Evolutionary conservation across 2,329 filamentous ascomycete genomes (phyloP), one percentile per base, ranked within the genome.

Genomic region (Aspergillus alliaceus): DNA sequence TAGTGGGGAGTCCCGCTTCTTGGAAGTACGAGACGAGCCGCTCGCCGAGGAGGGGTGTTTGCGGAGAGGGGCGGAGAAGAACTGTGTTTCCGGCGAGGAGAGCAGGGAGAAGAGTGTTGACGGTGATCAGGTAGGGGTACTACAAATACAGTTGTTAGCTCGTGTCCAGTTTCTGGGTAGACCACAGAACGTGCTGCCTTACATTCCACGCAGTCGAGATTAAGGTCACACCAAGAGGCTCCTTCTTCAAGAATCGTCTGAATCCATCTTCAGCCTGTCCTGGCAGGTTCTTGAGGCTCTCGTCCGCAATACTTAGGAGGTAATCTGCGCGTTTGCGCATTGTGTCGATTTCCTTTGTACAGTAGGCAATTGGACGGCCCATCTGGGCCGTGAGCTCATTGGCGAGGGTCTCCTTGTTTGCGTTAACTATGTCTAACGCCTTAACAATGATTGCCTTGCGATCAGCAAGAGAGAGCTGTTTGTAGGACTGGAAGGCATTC

Each of bases 201-300:
- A 95, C 92, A 77, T 96, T 96, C 93, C 93, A 96, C 3, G 93
- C 89, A 73, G 96, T 96, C 58, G 96, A 84, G 64, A 96, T 84
- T 53, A 97, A 82, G 11, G 96, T 88, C 7, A 91, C 90, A 0
- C 93, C 93, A 54, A 96, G 83, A 1, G 93, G 90, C 4, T 90
- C 85, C 77, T 95, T 96, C 72, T 87, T 87, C 69, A 96, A 91
- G 69, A 90, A 96, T 59, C 93, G 84, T 77, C 88, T 90, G 81
- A 96, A 96, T 0, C 92, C 93, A 66, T 88, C 85, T 77, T 97
- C 90, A 1, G 86, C 76, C 73, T 95, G 90, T 11, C 93, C 93
- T 29, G 88, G 86, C 0, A 90, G 91, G 67, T 95, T 90, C 70
- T 86, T 84, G 59, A 96, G 80, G 3, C 83, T 85, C 31, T 95